phyloP scores from a whole-genome alignment of 2,329 filamentous ascomycete species.

The Pezicula radicicola region DNA sequence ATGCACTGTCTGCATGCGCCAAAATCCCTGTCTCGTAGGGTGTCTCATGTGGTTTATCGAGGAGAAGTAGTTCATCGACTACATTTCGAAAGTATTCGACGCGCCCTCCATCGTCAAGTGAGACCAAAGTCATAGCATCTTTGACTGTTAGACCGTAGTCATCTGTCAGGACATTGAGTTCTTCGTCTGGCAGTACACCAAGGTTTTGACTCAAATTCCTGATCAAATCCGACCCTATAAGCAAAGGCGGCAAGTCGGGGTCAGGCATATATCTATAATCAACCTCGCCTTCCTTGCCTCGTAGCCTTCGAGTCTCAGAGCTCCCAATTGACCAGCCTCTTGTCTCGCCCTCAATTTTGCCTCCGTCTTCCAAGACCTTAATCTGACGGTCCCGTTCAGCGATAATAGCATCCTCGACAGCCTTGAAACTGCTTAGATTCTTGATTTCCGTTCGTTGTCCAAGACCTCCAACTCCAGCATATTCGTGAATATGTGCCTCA shows the following conservation, averaged over 20 bases:
- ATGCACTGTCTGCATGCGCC: background rate
- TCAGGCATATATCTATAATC: slow-evolving; percentile 99
- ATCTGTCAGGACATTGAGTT: slow-evolving; percentile 58
- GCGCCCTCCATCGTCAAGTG: slow-evolving; percentile 73
- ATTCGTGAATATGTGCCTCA: slow-evolving; percentile 38
- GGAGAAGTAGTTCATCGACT: slow-evolving; percentile 35
- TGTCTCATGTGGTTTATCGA: too few relatives aligned
- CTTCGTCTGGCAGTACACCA: slow-evolving; percentile 69
- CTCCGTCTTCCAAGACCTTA: slow-evolving; percentile 70
- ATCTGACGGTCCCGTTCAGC: slow-evolving; percentile 92
- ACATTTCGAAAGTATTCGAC: slow-evolving; percentile 79
- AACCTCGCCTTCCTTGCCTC: slow-evolving; percentile 94
- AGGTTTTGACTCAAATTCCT: slow-evolving; percentile 58
- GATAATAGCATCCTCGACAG: slow-evolving; percentile 90
- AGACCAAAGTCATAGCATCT: slow-evolving; percentile 78
- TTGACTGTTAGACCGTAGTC: slow-evolving; percentile 71
- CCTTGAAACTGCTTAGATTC: slow-evolving; percentile 91
- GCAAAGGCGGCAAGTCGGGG: slow-evolving; percentile 78
- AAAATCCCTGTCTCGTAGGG: too few relatives aligned
- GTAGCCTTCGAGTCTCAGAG: slow-evolving; percentile 74
- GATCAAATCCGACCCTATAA: slow-evolving; percentile 71
- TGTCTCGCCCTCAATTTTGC: slow-evolving; percentile 78
- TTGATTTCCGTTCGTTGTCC: slow-evolving; percentile 96
- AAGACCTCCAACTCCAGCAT: slow-evolving; percentile 58
- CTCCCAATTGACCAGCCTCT: slow-evolving; percentile 87